Evolutionary conservation across 2,329 filamentous ascomycete genomes (phyloP), one percentile per base, ranked within the genome.

Genomic region (Chaetothyriales sp.): DNA sequence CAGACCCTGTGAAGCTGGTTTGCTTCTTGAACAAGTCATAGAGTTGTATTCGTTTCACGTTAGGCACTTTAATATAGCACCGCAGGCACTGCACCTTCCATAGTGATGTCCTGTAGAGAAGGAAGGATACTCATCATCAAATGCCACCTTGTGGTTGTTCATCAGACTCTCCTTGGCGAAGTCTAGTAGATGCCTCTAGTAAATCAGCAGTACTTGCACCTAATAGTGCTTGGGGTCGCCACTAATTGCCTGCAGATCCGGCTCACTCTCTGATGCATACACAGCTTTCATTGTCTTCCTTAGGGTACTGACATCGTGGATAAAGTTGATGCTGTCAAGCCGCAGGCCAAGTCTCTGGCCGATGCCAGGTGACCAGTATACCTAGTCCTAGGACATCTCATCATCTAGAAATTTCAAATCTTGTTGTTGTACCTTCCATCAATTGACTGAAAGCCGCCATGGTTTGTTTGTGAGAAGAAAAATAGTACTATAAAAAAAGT

Each of bases 41-140:
- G 46, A 95, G 62, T 96, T 96, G 52, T 86, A 84, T 65, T 96
- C 90, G 46, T 80, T 75, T 88, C 83, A 58, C 89, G 81, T 65
- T 96, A 96, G 1, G 85, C 86, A 62, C 86, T 94, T 62, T 96
- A 90, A 62, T 95, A 96, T 0, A 96, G 80, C 5, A 93, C 87
- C 62, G 92, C 90, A 0, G 89, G 86, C 7, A 95, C n/a, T n/a
- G n/a, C 84, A 12, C 87, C 88, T 63, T 95, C 89, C 2, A 85
- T 73, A 0, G 89, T 95, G 52, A 96, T 95, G 61, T 95, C 88
- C 47, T 92, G 84, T 0, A n/a, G n/a, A n/a, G n/a, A 96, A 71
- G 2, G 84, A 88, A 0, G 90, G 90, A 62, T 95, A 90, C 68
- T 90, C 81, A 53, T 94, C 85, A 18, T 95, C 87, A 8, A 83